Evolutionary conservation across 169 alveolate species (phyloP), one percentile per base, ranked within the genome.

Genomic region (Ichthyophthirius multifiliis): DNA sequence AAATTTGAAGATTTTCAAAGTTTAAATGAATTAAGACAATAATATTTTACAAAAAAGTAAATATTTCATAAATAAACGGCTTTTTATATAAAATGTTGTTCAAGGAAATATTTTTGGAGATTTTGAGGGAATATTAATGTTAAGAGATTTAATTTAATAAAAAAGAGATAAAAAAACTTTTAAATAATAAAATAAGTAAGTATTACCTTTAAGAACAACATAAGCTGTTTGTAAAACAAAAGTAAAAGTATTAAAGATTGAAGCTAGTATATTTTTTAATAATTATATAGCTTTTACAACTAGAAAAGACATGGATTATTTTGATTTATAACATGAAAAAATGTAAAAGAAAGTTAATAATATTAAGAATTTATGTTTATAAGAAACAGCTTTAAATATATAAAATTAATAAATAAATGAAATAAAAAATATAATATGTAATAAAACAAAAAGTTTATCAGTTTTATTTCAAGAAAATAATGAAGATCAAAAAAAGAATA

Each of bases 81-180:
- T 27, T 27, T 34, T 55, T 0, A 55, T 55, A 27, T 27, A 55
- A 7, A 55, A 39, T 27, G 71, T 55, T n/a, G 71, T 39, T 1
- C 18, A 55, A 27, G 71, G 71, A 18, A 55, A 39, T 27, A 55
- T 55, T 34, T 55, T 55, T 55, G 71, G 71, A 27, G 71, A 55
- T 10, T 55, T 10, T 55, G 71, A 55, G 39, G 71, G 71, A 55
- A 55, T 55, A 20, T n/a, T 55, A n/a, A n/a, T n/a, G n/a, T n/a
- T n/a, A n/a, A n/a, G n/a, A n/a, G 12, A 34, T 27, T 55, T 39
- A 27, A 12, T 18, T 55, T 16, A 39, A 55, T 16, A 34, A 34
- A 0, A 55, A 55, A 23, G 31, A 55, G 18, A 55, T 27, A 55
- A 55, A 55, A 27, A 16, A 16, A 12, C 5, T 55, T 5, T 23